These are phyloP conservation scores for Penicillium arizonense DNA, from an alignment of 495 filamentous ascomycete species.

Conservation along the genomic window DNA sequence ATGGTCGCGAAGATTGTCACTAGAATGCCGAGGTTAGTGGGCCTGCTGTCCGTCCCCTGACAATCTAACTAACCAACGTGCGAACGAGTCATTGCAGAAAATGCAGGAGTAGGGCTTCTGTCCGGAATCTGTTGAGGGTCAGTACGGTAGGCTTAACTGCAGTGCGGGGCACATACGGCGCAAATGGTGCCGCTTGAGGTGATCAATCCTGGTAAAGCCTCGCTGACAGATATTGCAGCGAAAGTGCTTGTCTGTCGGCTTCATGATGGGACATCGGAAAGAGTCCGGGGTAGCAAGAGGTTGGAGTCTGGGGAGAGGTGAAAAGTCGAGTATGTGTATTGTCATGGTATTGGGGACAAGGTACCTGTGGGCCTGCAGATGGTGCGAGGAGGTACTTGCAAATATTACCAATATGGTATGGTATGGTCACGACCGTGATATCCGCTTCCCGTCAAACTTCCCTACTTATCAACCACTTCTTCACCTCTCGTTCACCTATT, in stretches of 20 bases:
- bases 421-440: not conserved
- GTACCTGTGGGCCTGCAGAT: not conserved
- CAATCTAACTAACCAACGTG: slow-evolving; percentile 36
- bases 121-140: slow-evolving; percentile 38
- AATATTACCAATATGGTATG: not conserved
- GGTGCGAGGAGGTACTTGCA: not conserved
- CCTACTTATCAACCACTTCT: no score
- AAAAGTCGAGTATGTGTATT: slow-evolving; percentile 11
- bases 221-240: slow-evolving; percentile 47
- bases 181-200: slow-evolving; percentile 48
- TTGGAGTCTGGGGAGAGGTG: slow-evolving; percentile 8
- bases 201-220: slow-evolving; percentile 49
- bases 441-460: not conserved
- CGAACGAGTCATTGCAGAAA: slow-evolving; percentile 45
- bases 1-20: slow-evolving; percentile 48
- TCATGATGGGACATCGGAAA: slow-evolving; percentile 45
- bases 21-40: slow-evolving; percentile 10
- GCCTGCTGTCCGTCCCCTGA: no score
- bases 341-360: not conserved
- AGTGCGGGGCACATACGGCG: slow-evolving; percentile 35
- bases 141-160: slow-evolving; percentile 14
- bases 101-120: slow-evolving; percentile 46
- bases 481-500: no score
- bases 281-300: slow-evolving; percentile 23
- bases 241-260: slow-evolving; percentile 44